These are phyloP conservation scores for Gomphus bonarii DNA, from an alignment of 1,284 basidiomycete genomes.

Conservation along the genomic window DNA sequence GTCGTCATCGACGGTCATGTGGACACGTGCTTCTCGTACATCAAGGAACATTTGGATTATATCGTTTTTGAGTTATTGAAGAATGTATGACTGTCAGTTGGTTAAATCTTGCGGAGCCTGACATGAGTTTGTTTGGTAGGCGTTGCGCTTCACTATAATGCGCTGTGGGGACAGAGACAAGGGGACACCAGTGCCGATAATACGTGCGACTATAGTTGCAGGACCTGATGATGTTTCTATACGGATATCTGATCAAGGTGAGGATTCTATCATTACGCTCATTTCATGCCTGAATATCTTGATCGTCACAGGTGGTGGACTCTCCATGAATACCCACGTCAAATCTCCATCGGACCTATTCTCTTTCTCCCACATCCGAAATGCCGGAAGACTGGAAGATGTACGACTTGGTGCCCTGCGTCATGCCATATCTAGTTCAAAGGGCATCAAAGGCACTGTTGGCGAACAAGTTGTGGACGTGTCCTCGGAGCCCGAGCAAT, in stretches of 20 bases:
- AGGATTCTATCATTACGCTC: not conserved
- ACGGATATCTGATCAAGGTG: conserved; percentile 81
- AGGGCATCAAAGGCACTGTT: conserved; percentile 65
- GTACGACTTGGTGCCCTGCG: conserved; percentile 65
- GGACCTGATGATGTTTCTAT: conserved; percentile 64
- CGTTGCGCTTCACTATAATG: conserved; percentile 54
- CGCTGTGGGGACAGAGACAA: conserved; percentile 30
- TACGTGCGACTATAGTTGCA: conserved; percentile 64
- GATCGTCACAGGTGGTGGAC: conserved; percentile 57
- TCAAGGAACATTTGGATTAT: conserved; percentile 86
- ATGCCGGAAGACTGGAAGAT: conserved; percentile 56
- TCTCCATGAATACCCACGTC: conserved; percentile 37
- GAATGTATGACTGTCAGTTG: conserved; percentile 44
- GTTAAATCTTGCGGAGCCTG: not conserved
- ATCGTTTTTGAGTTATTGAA: conserved; percentile 84
- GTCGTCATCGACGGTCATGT: conserved; percentile 69
- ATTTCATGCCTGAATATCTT: too few relatives aligned
- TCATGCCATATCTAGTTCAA: conserved; percentile 44
- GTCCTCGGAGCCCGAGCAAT: conserved; percentile 21
- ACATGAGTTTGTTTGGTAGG: conserved; percentile 27
- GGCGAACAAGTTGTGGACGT: conserved; percentile 56
- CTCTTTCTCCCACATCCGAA: conserved; percentile 74
- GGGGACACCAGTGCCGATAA: conserved; percentile 36
- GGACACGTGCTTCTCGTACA: conserved; percentile 72
- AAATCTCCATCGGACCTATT: conserved; percentile 61